Evolutionary conservation across 2,329 filamentous ascomycete species (phyloP).

Genomic region (Zalaria sp.): DNA sequence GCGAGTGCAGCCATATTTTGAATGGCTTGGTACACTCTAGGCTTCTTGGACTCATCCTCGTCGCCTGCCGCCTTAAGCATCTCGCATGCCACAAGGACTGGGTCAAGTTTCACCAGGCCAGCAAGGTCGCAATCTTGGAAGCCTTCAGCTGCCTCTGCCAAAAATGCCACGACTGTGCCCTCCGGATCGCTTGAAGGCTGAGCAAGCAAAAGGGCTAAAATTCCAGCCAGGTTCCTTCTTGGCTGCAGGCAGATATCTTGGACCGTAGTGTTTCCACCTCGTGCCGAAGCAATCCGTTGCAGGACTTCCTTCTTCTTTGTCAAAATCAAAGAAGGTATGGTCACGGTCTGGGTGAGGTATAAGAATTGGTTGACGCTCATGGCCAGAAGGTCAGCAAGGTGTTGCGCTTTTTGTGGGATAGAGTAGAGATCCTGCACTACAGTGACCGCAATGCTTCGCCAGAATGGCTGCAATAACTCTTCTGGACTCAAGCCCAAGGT

Average conservation of each 20-base stretch:
- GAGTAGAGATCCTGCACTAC: conserved; percentile 69
- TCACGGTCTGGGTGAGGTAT: conserved; percentile 61
- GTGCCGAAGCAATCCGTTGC: conserved; percentile 62
- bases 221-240: conserved; percentile 40
- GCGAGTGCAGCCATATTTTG: conserved; percentile 32
- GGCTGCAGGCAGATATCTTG: conserved; percentile 50
- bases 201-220: conserved; percentile 43
- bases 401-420: conserved; percentile 67
- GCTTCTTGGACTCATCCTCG: conserved; percentile 38
- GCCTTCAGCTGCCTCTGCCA: conserved; percentile 54
- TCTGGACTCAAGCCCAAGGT: conserved; percentile 46
- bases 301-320: conserved; percentile 66
- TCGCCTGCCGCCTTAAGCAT: conserved; percentile 70
- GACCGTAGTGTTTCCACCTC: conserved; percentile 32
- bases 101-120: conserved; percentile 59
- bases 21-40: conserved; percentile 41
- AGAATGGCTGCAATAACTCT: conserved; percentile 72
- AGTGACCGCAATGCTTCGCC: conserved; percentile 69
- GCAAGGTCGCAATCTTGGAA: conserved; percentile 53
- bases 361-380: conserved; percentile 64
- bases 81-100: conserved; percentile 63
- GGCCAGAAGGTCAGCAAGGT: conserved; percentile 67
- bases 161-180: conserved; percentile 50
- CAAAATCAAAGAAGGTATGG: conserved; percentile 75
- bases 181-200: conserved; percentile 53